Conservation (phyloP, 371 early-diverging fungal species). For the Cokeromyces recurvatus region DNA sequence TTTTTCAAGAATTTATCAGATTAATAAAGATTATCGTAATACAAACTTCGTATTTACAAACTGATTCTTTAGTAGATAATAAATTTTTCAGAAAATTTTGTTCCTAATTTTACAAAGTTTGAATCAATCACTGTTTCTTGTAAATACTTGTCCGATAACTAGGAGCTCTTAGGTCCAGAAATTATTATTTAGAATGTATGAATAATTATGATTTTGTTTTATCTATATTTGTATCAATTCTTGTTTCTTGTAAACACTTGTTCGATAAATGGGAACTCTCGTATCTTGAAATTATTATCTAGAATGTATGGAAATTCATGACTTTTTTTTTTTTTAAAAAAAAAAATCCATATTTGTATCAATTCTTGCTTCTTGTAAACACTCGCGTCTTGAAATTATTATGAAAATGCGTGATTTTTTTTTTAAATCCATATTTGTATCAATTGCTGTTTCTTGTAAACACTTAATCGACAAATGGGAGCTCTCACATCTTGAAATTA, state of each 20-base stretch:
- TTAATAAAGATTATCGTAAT: no score
- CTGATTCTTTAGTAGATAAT: no score
- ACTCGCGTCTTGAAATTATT: conserved; percentile 52
- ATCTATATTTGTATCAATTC: conserved; percentile 55
- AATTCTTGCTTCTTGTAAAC: conserved; percentile 51
- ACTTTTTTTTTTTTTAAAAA: no score
- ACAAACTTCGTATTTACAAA: no score
- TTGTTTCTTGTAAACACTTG: conserved; percentile 45
- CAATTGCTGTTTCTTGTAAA: conserved; percentile 49
- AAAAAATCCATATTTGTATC: no score
- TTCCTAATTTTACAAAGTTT: conserved; percentile 46
- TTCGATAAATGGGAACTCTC: conserved; percentile 62
- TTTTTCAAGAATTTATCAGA: no score
- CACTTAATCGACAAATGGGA: conserved; percentile 58
- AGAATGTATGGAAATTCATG: background rate
- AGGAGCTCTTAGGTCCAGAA: conserved; percentile 60
- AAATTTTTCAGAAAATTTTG: conserved; percentile 50
- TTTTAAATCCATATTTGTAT: no score
- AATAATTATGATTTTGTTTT: no score
- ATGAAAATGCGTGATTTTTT: conserved; percentile 1
- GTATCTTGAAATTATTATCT: conserved; percentile 48
- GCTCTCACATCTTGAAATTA: conserved; percentile 55
- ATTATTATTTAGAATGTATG: conserved; percentile 19
- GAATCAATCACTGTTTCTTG: conserved; percentile 49
- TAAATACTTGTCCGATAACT: conserved; percentile 56